Percentiles rank a stretch among this genome's conserved stretches.
Evolutionary conservation across 306 rosid genomes (phyloP).

Genomic region (Abrus pulchellus): DNA sequence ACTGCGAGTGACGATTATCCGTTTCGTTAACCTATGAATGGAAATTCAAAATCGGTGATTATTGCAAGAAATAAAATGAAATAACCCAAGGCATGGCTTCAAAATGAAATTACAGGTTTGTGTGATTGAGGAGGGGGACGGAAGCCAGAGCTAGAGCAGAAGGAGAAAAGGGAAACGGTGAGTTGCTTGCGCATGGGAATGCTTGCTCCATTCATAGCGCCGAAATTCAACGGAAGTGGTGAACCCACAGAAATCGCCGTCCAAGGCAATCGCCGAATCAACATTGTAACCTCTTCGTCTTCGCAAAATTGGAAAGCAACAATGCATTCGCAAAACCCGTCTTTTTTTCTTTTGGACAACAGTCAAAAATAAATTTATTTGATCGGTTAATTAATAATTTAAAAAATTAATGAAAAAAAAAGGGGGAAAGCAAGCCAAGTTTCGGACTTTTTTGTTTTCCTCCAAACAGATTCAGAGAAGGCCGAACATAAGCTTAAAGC

Average conservation of each 20-base stretch:
- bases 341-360: too few relatives aligned
- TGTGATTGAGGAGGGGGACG: slow-evolving; percentile 53
- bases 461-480: too few relatives aligned
- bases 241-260: slow-evolving; percentile 56
- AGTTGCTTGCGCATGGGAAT: slow-evolving; percentile 28
- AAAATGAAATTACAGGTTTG: slow-evolving; percentile 57
- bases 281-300: slow-evolving; percentile 47
- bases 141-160: slow-evolving; percentile 47
- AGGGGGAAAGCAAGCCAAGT: too few relatives aligned
- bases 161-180: slow-evolving; percentile 39
- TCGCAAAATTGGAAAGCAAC: not conserved
- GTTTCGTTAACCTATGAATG: slow-evolving; percentile 32
- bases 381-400: too few relatives aligned
- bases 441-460: too few relatives aligned
- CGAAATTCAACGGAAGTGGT: slow-evolving; percentile 49
- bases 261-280: slow-evolving; percentile 67
- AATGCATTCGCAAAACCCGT: too few relatives aligned
- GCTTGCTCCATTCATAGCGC: slow-evolving; percentile 15
- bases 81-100: not conserved
- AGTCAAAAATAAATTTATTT: too few relatives aligned
- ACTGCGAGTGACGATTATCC: slow-evolving; percentile 5
- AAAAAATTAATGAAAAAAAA: too few relatives aligned
- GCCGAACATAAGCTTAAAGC: too few relatives aligned
- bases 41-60: slow-evolving; percentile 2
- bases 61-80: not conserved